Conservation (phyloP, 805 yeast genomes). For the Starmera caribaea region DNA sequence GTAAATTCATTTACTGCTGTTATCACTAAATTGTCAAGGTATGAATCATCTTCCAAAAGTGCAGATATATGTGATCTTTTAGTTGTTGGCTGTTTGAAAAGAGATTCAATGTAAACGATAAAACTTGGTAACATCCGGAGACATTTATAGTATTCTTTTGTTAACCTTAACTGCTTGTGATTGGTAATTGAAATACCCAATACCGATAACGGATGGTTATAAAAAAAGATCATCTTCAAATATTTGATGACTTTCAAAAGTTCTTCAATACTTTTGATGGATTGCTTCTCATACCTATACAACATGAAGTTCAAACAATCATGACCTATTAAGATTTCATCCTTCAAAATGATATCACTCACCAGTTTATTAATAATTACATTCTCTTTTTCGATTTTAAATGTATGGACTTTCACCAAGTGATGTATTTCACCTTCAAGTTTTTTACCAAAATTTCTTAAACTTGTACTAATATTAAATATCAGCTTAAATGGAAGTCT, state of each 20-base stretch:
- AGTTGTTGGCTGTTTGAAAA: slow-evolving; percentile 4
- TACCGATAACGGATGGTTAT: slow-evolving; percentile 12
- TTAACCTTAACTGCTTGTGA: slow-evolving; percentile 1
- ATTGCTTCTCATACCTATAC: slow-evolving; percentile 10
- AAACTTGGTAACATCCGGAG: slow-evolving; percentile 28
- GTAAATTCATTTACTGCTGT: slow-evolving; percentile 11
- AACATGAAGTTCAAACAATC: slow-evolving; percentile 12
- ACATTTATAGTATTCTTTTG: slow-evolving; percentile 12
- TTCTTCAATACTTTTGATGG: slow-evolving; percentile 16
- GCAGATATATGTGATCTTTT: slow-evolving; percentile 3
- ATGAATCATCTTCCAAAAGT: slow-evolving; percentile 13
- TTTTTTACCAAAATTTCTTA: slow-evolving; percentile 10
- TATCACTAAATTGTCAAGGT: slow-evolving; percentile 6
- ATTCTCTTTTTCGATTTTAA: slow-evolving; percentile 17
- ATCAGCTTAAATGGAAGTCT: slow-evolving; percentile 15
- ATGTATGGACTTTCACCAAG: slow-evolving; percentile 7
- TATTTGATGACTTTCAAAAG: slow-evolving; percentile 14
- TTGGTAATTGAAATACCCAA: slow-evolving; percentile 4
- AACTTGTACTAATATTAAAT: slow-evolving; percentile 15
- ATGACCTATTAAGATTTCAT: slow-evolving; percentile 11
- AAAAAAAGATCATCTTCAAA: slow-evolving; percentile 17
- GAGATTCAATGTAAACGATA: slow-evolving; percentile 11
- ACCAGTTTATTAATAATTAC: slow-evolving; percentile 14
- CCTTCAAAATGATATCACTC: slow-evolving; percentile 9
- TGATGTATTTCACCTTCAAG: slow-evolving; percentile 9